Evolutionary conservation across 2,329 filamentous ascomycete species (phyloP).

Genomic region (Helotiales sp.): DNA sequence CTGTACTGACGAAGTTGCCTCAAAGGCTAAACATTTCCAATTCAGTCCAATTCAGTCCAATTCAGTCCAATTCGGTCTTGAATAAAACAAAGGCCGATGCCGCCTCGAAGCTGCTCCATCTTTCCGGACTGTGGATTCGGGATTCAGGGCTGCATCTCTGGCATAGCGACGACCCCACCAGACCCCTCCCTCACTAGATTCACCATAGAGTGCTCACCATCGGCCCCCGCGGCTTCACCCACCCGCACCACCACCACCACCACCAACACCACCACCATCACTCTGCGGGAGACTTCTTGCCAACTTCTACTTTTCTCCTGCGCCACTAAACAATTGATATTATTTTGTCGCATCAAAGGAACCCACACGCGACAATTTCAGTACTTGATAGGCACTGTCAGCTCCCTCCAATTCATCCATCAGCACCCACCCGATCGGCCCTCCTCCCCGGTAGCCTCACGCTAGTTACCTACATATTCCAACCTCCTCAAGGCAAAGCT

Average conservation of each 20-base stretch:
- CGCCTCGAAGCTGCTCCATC: background rate
- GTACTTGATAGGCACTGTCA: background rate
- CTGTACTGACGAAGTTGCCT: too few relatives aligned
- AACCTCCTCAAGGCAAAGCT: slow-evolving; percentile 6
- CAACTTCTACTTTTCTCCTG: too few relatives aligned
- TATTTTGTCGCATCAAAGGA: background rate
- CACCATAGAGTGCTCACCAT: slow-evolving; percentile 1
- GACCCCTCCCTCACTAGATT: background rate
- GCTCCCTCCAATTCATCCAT: background rate
- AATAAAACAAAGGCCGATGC: background rate
- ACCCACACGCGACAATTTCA: background rate
- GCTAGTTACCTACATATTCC: background rate
- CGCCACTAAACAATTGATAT: too few relatives aligned
- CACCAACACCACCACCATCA: too few relatives aligned
- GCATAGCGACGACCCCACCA: background rate
- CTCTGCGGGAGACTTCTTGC: too few relatives aligned
- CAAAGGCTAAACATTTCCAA: background rate
- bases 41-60: background rate
- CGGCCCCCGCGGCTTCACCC: background rate
- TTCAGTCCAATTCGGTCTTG: background rate
- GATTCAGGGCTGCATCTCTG: background rate
- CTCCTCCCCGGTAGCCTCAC: background rate
- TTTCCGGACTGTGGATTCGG: background rate
- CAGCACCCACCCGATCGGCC: background rate
- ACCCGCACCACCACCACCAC: background rate